Evolutionary conservation across 2,329 filamentous ascomycete genomes (phyloP).

Genomic region (Alternaria alternata): DNA sequence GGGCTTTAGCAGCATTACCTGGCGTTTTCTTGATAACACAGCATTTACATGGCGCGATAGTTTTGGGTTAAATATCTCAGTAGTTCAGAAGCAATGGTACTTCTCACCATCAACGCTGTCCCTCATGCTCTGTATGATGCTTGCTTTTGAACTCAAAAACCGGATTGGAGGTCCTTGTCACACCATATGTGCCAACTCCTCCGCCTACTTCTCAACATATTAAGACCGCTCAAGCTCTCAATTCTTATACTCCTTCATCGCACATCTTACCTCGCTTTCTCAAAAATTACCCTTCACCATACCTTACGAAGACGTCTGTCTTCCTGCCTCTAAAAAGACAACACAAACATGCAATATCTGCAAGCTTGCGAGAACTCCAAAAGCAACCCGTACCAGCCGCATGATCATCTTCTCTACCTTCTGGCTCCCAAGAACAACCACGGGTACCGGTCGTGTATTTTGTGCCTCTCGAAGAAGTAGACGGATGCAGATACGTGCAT

Average conservation of each 20-base stretch:
- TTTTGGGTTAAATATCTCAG: neutral
- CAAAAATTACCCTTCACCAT: neutral
- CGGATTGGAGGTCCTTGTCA: neutral
- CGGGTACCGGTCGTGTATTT: too few species aligned
- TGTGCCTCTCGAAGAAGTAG: too few species aligned
- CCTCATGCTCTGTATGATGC: neutral
- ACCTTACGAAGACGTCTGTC: neutral
- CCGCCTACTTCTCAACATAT: neutral
- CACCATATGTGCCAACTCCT: neutral
- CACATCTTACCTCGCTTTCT: neutral
- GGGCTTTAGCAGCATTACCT: conserved; percentile 8
- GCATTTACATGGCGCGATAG: conserved; percentile 18
- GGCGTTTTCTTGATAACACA: conserved; percentile 6
- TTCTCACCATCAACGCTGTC: neutral
- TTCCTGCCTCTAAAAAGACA: neutral
- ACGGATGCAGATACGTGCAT: too few species aligned
- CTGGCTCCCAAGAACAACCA: too few species aligned
- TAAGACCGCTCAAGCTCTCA: neutral
- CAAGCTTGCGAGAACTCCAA: too few species aligned
- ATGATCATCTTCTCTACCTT: neutral
- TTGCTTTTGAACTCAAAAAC: too few species aligned
- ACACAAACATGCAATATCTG: too few species aligned
- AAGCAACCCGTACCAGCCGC: too few species aligned
- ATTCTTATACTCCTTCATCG: neutral
- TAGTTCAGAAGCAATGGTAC: conserved; percentile 10